Evolutionary conservation across 768 basidiomycete species (phyloP).

Genomic region (Lentinula lateritia): DNA sequence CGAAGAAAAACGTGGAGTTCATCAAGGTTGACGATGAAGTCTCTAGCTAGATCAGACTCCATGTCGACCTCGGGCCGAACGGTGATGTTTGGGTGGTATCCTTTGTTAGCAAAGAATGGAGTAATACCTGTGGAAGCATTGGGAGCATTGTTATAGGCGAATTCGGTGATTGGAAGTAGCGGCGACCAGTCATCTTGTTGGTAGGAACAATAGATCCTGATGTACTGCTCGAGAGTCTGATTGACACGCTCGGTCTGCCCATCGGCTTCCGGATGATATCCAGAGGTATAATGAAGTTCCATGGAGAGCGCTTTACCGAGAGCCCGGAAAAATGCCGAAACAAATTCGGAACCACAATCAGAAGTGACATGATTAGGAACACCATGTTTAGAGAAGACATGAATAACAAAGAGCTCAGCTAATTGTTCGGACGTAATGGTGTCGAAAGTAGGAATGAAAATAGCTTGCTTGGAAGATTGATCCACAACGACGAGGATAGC

Average conservation of each 20-base stretch:
- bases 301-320: conserved; percentile 11
- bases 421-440: conserved; percentile 9
- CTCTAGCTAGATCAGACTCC: conserved; percentile 8
- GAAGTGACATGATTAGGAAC: conserved; percentile 13
- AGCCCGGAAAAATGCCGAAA: conserved; percentile 14
- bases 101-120: conserved; percentile 23
- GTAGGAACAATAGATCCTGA: conserved; percentile 17
- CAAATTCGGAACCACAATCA: conserved; percentile 15
- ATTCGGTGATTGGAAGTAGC: conserved; percentile 19
- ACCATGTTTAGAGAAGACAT: conserved; percentile 18
- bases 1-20: conserved; percentile 15
- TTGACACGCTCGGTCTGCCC: conserved; percentile 18
- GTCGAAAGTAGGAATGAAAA: conserved; percentile 10
- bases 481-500: conserved; percentile 10
- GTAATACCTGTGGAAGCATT: conserved; percentile 18
- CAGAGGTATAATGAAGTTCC: conserved; percentile 12
- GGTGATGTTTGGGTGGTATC: conserved; percentile 17
- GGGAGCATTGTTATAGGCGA: conserved; percentile 21
- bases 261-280: conserved; percentile 18
- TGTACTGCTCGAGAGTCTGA: conserved; percentile 19
- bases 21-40: conserved; percentile 14
- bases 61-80: conserved; percentile 13
- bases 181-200: conserved; percentile 21
- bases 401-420: conserved; percentile 11
- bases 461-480: conserved; percentile 5